A percentile compares a stretch with the other conserved stretches of the same genome.
phyloP scores from a whole-genome alignment of 176 grass and related monocot species.

The Triticum timopheevii region DNA sequence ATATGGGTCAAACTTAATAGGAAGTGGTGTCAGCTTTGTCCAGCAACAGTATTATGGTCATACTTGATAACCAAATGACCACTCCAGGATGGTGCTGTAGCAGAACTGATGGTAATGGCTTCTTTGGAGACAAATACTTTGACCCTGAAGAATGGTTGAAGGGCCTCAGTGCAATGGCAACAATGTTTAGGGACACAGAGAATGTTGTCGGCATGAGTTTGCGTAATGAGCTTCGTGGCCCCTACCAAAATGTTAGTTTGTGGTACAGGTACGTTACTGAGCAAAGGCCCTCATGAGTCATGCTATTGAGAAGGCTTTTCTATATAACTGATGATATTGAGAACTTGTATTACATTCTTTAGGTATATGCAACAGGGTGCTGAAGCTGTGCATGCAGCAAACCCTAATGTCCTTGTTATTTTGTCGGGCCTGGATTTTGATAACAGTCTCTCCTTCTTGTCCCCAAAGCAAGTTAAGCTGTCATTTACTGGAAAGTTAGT shows the following conservation, averaged over 20 bases:
- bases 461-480: constrained; percentile 41
- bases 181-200: constrained; percentile 61
- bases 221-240: constrained; percentile 82
- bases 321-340: constrained; percentile 1
- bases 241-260: constrained; percentile 69
- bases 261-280: constrained; percentile 81
- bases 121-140: constrained; percentile 93
- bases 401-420: constrained; percentile 73
- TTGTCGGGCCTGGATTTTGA: constrained; percentile 86
- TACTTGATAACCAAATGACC: constrained; percentile 98
- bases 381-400: constrained; percentile 77
- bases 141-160: constrained; percentile 81
- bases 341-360: constrained; percentile 22
- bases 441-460: constrained; percentile 72
- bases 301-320: neutral
- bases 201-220: constrained; percentile 96
- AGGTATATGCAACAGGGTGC: constrained; percentile 96
- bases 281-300: neutral
- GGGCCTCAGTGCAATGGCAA: constrained; percentile 67
- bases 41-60: constrained; percentile 80
- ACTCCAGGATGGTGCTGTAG: constrained; percentile 91
- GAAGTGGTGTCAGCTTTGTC: constrained; percentile 71
- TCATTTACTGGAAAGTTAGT: constrained; percentile 80
- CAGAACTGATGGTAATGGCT: constrained; percentile 64
- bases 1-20: constrained; percentile 32